Conservation (phyloP, 208 protist species). For the Acanthamoeba sp. region DNA sequence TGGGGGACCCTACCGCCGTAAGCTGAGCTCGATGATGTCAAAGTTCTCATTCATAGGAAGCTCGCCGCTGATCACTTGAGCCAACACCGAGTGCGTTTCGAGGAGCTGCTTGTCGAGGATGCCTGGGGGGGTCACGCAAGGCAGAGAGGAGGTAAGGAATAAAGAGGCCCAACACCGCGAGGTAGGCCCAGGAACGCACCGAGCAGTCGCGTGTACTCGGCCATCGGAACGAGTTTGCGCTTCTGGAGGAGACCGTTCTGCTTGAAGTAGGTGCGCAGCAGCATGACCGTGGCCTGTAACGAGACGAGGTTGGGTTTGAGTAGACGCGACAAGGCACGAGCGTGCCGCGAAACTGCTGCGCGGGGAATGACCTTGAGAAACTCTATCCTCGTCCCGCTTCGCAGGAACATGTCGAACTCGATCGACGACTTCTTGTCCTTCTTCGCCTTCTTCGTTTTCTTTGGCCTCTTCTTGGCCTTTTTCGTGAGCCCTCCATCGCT, state of each 20-base stretch:
- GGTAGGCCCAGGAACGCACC: neutral
- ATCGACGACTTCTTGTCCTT: neutral
- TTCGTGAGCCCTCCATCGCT: neutral
- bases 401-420: constrained; percentile 38
- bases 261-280: constrained; percentile 22
- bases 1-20: constrained; percentile 21
- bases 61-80: constrained; percentile 3
- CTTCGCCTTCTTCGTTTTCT: neutral
- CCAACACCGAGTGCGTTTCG: constrained; percentile 21
- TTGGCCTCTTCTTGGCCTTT: constrained; percentile 16
- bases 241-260: constrained; percentile 31
- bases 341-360: neutral
- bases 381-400: constrained; percentile 14
- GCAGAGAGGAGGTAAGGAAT: neutral
- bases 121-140: neutral
- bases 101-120: constrained; percentile 60
- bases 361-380: neutral
- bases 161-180: neutral
- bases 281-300: constrained; percentile 37
- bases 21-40: constrained; percentile 66
- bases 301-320: neutral
- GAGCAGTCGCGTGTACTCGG: constrained; percentile 6
- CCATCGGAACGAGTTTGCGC: constrained; percentile 38
- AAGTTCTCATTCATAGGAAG: constrained; percentile 44
- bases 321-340: neutral